Evolutionary conservation across 208 protist species (phyloP).

Genomic region (Acanthamoeba sp.): DNA sequence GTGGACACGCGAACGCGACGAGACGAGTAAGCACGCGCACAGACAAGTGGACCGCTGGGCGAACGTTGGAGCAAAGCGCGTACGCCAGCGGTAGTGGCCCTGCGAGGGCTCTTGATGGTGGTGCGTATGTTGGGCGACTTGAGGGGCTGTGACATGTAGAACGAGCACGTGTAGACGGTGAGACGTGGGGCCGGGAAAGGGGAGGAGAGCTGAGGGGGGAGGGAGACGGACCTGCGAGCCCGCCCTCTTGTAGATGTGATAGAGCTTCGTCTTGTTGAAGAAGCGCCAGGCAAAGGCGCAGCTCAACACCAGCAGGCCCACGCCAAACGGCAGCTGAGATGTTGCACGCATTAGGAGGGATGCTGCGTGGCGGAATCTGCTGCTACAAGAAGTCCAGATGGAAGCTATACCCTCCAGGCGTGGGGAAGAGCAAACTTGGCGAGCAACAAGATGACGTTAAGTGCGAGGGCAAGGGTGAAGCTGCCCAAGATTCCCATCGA

Average conservation of each 20-base stretch:
- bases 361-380: no score
- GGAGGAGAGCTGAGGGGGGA: not conserved
- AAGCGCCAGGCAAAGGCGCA: conserved; percentile 11
- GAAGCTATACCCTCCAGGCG: conserved; percentile 15
- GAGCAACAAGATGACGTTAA: conserved; percentile 3
- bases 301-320: not conserved
- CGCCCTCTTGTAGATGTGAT: conserved; percentile 10
- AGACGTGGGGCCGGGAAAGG: not conserved
- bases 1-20: not conserved
- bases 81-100: not conserved
- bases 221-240: not conserved
- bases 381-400: not conserved
- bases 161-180: not conserved
- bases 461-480: not conserved
- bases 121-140: conserved; percentile 18
- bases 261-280: conserved; percentile 25
- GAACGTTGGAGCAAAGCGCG: not conserved
- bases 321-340: conserved; percentile 44
- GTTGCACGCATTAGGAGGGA: no score
- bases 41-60: no score
- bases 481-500: not conserved
- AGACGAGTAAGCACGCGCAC: no score
- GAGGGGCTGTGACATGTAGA: not conserved
- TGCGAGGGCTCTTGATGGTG: conserved; percentile 21
- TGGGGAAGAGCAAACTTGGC: conserved; percentile 34